phyloP scores from a whole-genome alignment of 306 rosid species.

The Vigna unguiculata region DNA sequence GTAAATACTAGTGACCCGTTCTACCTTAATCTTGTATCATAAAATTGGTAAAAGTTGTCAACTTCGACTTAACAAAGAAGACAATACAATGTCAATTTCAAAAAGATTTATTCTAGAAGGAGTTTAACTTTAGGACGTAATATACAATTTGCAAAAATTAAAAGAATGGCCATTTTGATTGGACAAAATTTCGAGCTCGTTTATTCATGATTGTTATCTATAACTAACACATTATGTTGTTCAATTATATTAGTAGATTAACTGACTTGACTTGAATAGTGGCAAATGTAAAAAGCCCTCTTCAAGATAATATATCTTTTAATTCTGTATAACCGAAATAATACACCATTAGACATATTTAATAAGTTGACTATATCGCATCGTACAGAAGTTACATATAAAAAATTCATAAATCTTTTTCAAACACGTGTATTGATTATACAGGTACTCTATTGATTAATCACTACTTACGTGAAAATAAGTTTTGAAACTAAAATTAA shows the following conservation, averaged over 20 bases:
- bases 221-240: background rate
- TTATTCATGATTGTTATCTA: background rate
- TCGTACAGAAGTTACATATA: too few relatives aligned
- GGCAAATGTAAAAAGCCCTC: background rate
- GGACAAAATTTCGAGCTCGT: background rate
- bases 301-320: too few relatives aligned
- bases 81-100: background rate
- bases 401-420: too few relatives aligned
- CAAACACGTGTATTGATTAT: too few relatives aligned
- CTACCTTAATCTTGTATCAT: background rate
- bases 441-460: too few relatives aligned
- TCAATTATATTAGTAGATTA: background rate
- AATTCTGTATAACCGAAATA: too few relatives aligned
- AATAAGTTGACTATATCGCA: too few relatives aligned
- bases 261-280: background rate
- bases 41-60: background rate
- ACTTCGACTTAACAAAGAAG: slow-evolving; percentile 4
- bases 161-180: background rate
- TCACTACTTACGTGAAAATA: too few relatives aligned
- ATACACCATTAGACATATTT: too few relatives aligned
- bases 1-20: slow-evolving; percentile 11
- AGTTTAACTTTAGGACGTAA: slow-evolving; percentile 22
- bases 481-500: too few relatives aligned
- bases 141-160: background rate
- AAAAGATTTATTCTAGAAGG: slow-evolving; percentile 24